Conservation (phyloP, 306 rosid species). For the Vicia faba region DNA sequence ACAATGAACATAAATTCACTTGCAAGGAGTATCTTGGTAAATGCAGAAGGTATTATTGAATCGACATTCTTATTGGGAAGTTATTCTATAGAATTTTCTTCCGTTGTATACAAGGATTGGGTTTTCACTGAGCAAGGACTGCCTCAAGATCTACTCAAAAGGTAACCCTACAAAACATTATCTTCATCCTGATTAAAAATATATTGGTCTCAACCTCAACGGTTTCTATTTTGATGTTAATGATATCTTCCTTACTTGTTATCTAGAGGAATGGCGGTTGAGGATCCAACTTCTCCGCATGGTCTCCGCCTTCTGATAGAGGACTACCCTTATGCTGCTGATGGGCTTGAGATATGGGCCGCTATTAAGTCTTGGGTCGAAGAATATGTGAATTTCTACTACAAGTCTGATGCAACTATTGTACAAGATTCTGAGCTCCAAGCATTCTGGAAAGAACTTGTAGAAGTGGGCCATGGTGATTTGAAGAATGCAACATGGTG, state of each 20-base stretch:
- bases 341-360: slow-evolving; percentile 65
- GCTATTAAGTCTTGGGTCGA: slow-evolving; percentile 58
- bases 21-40: slow-evolving; percentile 41
- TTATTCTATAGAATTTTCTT: slow-evolving; percentile 41
- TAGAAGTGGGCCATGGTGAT: slow-evolving; percentile 63
- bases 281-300: slow-evolving; percentile 49
- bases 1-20: slow-evolving; percentile 48
- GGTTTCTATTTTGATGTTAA: not conserved
- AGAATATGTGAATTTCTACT: slow-evolving; percentile 57
- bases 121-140: slow-evolving; percentile 40
- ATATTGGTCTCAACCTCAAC: not conserved
- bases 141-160: slow-evolving; percentile 45
- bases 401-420: slow-evolving; percentile 47
- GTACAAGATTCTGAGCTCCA: slow-evolving; percentile 59
- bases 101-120: slow-evolving; percentile 43
- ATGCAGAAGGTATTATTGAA: slow-evolving; percentile 47
- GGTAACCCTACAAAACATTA: slow-evolving; percentile 25
- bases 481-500: slow-evolving; percentile 56
- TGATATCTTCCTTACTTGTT: not conserved
- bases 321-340: slow-evolving; percentile 66
- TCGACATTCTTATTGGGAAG: slow-evolving; percentile 39
- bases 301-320: slow-evolving; percentile 64
- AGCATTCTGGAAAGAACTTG: slow-evolving; percentile 68
- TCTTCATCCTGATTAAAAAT: not conserved
- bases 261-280: slow-evolving; percentile 58